phyloP scores from a whole-genome alignment of 2,329 filamentous ascomycete genomes.

The Celoporthe dispersa region DNA sequence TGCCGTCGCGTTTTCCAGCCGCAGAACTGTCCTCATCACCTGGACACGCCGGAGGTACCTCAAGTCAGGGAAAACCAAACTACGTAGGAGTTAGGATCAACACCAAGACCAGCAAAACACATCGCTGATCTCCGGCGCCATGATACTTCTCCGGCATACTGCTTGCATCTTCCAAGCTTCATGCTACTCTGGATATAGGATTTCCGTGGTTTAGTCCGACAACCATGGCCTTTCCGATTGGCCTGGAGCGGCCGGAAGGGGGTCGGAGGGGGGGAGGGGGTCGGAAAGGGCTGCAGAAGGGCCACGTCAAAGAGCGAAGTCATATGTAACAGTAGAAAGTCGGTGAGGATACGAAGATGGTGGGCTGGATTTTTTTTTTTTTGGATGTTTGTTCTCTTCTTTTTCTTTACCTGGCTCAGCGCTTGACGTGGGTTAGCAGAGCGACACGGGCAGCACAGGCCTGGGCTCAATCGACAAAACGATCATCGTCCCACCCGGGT shows the following conservation, averaged over 20 bases:
- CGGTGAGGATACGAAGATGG: conserved; percentile 22
- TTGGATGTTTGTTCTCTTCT: no score
- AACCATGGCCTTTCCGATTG: neutral
- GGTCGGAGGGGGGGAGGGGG: conserved; percentile 3
- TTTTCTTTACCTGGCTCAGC: neutral
- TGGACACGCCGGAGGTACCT: neutral
- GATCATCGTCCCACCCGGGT: neutral
- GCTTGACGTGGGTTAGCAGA: conserved; percentile 3
- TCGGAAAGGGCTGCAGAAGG: conserved; percentile 20
- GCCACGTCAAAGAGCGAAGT: conserved; percentile 13
- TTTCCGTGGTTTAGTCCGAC: neutral
- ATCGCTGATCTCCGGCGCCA: neutral
- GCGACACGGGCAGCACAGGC: conserved; percentile 17
- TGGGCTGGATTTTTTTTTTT: conserved; percentile 13
- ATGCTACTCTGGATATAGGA: neutral
- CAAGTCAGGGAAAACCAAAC: neutral
- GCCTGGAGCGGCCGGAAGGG: conserved; percentile 9
- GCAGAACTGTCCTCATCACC: neutral
- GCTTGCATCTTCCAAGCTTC: neutral
- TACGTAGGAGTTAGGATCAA: neutral
- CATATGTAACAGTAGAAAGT: conserved; percentile 20
- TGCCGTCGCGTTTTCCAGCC: neutral
- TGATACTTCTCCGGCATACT: neutral
- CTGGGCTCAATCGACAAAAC: neutral
- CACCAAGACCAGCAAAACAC: neutral